Base-by-base conservation (phyloP, 176 grass and related monocot genomes). In the Carex kokanica region DNA sequence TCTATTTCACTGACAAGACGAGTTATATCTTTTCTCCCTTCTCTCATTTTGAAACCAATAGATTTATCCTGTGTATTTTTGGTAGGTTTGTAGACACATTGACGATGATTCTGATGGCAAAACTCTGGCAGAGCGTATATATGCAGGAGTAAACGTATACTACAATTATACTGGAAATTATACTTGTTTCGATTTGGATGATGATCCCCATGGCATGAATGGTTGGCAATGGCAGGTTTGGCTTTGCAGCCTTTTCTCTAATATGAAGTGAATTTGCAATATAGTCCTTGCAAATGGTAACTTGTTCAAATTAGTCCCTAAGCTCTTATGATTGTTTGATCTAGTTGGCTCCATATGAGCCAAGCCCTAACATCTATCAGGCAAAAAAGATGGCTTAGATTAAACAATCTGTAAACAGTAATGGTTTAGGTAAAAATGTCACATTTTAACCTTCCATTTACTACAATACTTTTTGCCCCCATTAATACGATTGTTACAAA, bases 161-260 rank as follows among this genome's bases (percentile, higher is more conserved):
- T 98, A 98, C 81, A 98, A 98, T 31, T 98, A 98, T 60, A 93
- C 80, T 11, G 90, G 90, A 45, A 93, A 81, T 25, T 86, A 90
- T 70, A 80, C 84, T 34, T 93, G 95, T 84, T 98, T 98, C 84
- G 87, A 98, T 94, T 86, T 98, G 58, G 85, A 88, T 53, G 95
- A 98, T 86, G 95, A 98, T 67, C 95, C 95, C 18, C 95, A 98
- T 87, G 95, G 95, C 86, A 91, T 98, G 95, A 94, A 84, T 78
- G 95, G 92, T 80, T 98, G 95, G 95, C 64, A 89, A 55, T 98
- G 95, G 92, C 95, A 94, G 92, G 95, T 97, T 14, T 29, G 20
- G 29, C 67, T 29, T 55, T 56, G 59, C 41, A 78, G 29, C 66
- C 0, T 53, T 23, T 60, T 58, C 9, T 20, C 29, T 81, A 61